Conservation (phyloP, 495 filamentous ascomycete genomes). For the Neurospora sp. region DNA sequence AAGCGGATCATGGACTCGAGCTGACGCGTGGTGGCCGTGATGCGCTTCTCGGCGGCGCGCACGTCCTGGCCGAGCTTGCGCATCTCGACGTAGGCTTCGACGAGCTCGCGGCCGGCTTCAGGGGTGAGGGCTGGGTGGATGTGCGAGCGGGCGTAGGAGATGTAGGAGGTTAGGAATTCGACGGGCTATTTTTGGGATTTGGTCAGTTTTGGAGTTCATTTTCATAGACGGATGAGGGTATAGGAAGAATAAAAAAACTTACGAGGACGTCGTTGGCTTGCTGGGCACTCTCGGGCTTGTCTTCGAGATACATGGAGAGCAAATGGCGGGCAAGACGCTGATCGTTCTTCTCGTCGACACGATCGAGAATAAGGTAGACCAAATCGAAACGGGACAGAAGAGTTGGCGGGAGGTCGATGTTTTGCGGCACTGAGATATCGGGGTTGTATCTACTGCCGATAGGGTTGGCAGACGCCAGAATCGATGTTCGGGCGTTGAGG, state of each 20-base stretch:
- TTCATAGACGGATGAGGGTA: not conserved
- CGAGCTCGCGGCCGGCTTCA: constrained; percentile 69
- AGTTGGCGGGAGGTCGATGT: constrained; percentile 94
- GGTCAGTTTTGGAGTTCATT: constrained; percentile 12
- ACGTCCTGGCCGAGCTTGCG: constrained; percentile 93
- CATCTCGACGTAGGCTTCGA: constrained; percentile 87
- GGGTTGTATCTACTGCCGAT: constrained; percentile 97
- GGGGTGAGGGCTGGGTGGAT: constrained; percentile 71
- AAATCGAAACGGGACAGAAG: constrained; percentile 92
- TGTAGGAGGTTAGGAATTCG: constrained; percentile 92
- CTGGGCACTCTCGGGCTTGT: constrained; percentile 78
- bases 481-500: constrained; percentile 85
- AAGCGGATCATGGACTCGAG: constrained; percentile 96
- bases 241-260: constrained; percentile 23
- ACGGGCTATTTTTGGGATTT: constrained; percentile 49
- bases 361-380: constrained; percentile 92
- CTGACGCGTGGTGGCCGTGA: constrained; percentile 93
- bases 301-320: constrained; percentile 94
- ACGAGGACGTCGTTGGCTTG: constrained; percentile 61
- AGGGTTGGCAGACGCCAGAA: constrained; percentile 93
- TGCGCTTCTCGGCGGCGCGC: constrained; percentile 83
- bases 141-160: constrained; percentile 88
- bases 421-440: constrained; percentile 89
- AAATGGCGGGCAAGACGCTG: constrained; percentile 84
- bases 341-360: constrained; percentile 79